Conservation (phyloP, 495 filamentous ascomycete species). For the Penicillium ucsense region DNA sequence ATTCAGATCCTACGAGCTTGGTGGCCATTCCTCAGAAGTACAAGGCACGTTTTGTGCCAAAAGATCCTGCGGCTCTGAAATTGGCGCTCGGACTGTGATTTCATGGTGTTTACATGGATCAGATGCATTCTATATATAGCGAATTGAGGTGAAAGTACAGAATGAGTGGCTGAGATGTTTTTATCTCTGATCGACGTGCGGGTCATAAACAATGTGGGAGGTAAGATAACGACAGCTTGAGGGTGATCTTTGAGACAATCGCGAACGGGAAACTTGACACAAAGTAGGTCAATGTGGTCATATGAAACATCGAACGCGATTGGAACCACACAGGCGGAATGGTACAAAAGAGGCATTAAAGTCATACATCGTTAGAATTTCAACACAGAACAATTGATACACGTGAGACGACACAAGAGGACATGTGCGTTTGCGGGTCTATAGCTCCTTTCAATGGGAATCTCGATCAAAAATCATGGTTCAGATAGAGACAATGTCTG, state of each 20-base stretch:
- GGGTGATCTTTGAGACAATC: too few species aligned
- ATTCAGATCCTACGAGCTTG: conserved; percentile 46
- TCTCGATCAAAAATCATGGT: neutral
- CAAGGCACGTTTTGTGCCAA: conserved; percentile 45
- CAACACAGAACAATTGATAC: neutral
- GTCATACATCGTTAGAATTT: conserved; percentile 15
- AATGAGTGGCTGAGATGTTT: too few species aligned
- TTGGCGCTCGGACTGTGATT: conserved; percentile 15
- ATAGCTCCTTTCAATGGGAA: neutral
- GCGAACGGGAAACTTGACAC: too few species aligned
- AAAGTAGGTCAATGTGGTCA: too few species aligned
- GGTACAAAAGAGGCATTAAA: conserved; percentile 12
- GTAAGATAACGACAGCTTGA: too few species aligned
- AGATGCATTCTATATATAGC: too few species aligned
- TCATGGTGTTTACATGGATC: neutral
- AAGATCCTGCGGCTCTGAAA: conserved; percentile 30
- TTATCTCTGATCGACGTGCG: too few species aligned
- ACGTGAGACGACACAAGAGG: neutral
- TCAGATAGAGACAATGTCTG: conserved; percentile 3
- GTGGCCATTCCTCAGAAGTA: conserved; percentile 49
- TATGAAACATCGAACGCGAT: too few species aligned
- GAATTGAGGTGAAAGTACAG: neutral
- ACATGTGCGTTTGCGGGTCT: too few species aligned
- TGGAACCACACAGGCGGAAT: too few species aligned
- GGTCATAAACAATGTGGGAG: too few species aligned